phyloP scores from a whole-genome alignment of 108 stramenopile genomes.

The Fragilaria radians region DNA sequence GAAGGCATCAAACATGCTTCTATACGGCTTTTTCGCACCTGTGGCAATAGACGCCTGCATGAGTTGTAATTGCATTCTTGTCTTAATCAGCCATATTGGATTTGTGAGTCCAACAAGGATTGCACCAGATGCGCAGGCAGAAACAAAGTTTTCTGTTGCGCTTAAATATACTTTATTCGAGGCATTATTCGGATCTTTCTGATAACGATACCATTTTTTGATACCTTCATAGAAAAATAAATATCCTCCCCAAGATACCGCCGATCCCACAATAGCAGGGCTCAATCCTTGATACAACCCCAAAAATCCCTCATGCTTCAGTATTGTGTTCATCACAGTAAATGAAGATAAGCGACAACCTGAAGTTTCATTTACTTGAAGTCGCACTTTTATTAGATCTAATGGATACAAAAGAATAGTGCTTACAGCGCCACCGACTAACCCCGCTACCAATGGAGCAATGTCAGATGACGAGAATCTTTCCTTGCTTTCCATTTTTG shows the following conservation, averaged over 20 bases:
- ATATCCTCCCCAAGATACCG: conserved; percentile 96
- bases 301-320: conserved; percentile 67
- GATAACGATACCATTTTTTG: conserved; percentile 37
- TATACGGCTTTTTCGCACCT: conserved; percentile 58
- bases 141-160: conserved; percentile 55
- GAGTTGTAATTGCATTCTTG: conserved; percentile 94
- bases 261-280: conserved; percentile 88
- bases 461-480: not conserved
- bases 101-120: conserved; percentile 94
- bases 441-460: conserved; percentile 53
- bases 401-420: conserved; percentile 85
- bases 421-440: conserved; percentile 61
- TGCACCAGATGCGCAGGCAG: conserved; percentile 65
- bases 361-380: conserved; percentile 79
- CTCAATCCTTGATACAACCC: conserved; percentile 90
- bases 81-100: conserved; percentile 98
- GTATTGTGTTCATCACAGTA: conserved; percentile 40
- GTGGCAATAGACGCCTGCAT: conserved; percentile 21
- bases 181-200: conserved; percentile 2
- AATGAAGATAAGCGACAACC: conserved; percentile 12
- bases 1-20: conserved; percentile 59
- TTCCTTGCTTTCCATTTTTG: not conserved
- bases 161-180: conserved; percentile 22
- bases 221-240: conserved; percentile 94
- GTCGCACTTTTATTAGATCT: conserved; percentile 91